Conservation (phyloP, 805 yeast species). For the Candida dajiaensis region DNA sequence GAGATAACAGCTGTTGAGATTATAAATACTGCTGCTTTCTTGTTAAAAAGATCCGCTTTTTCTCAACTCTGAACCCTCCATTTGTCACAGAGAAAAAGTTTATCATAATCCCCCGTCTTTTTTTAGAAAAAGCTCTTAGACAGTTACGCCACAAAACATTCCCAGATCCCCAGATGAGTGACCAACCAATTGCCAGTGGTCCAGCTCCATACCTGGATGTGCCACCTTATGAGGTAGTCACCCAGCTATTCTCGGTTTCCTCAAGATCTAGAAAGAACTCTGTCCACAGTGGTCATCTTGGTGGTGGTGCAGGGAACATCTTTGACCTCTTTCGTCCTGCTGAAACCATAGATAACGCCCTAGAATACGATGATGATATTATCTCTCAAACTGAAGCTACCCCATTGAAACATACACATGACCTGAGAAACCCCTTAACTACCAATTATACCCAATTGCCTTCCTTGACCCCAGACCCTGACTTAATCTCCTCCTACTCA, state of each 20-base stretch:
- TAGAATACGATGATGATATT: constrained; percentile 6
- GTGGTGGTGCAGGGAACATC: constrained; percentile 17
- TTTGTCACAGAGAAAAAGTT: background rate
- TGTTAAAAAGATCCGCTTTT: too few species aligned
- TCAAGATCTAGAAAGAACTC: constrained; percentile 20
- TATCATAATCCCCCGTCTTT: background rate
- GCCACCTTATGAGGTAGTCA: constrained; percentile 18
- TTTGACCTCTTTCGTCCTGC: constrained; percentile 21
- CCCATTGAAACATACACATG: constrained; percentile 14
- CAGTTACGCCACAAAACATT: background rate
- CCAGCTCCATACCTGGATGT: constrained; percentile 22
- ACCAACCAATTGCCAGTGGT: constrained; percentile 3
- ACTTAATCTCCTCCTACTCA: constrained; percentile 14
- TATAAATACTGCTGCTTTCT: background rate
- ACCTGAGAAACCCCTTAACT: constrained; percentile 15
- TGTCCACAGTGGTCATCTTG: constrained; percentile 8
- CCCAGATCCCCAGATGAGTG: background rate
- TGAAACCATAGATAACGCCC: constrained; percentile 6
- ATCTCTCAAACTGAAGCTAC: constrained; percentile 12
- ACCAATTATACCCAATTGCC: constrained; percentile 3
- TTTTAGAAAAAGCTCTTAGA: background rate
- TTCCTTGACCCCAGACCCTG: constrained; percentile 6
- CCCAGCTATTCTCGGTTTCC: constrained; percentile 15
- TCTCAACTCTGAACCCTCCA: background rate
- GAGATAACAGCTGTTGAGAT: too few species aligned